phyloP scores from a whole-genome alignment of 805 yeast species.

The Kodamaea leandrae region DNA sequence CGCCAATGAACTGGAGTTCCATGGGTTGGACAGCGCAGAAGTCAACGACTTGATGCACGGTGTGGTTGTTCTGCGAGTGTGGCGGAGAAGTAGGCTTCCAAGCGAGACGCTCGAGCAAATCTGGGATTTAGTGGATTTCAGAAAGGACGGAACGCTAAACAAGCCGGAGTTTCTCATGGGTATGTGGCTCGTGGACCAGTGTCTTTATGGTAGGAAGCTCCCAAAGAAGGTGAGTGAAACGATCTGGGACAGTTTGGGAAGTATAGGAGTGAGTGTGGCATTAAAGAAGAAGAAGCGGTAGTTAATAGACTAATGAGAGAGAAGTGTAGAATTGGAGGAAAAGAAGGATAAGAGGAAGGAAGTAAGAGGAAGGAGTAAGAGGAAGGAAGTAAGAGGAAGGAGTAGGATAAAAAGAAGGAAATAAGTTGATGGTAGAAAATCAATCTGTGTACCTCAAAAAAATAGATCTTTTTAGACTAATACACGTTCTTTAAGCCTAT shows the following conservation, averaged over 20 bases:
- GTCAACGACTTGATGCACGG: conserved; percentile 47
- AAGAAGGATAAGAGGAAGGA: neutral
- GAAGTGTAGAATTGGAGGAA: neutral
- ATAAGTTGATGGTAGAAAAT: too few relatives aligned
- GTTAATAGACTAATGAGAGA: too few relatives aligned
- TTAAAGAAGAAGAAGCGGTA: conserved; percentile 31
- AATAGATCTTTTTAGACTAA: too few relatives aligned
- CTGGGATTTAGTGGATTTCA: conserved; percentile 69
- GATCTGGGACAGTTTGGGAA: conserved; percentile 78
- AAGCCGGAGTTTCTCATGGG: conserved; percentile 90
- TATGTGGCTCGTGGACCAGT: conserved; percentile 96
- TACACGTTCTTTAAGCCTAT: too few relatives aligned
- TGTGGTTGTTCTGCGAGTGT: conserved; percentile 68
- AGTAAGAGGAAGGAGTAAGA: neutral
- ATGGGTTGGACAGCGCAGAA: conserved; percentile 27
- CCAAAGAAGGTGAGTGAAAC: conserved; percentile 65
- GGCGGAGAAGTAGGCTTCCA: conserved; percentile 77
- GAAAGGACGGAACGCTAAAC: conserved; percentile 71
- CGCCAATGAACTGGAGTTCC: conserved; percentile 24
- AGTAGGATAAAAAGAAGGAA: too few relatives aligned
- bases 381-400: neutral
- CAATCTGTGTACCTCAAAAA: too few relatives aligned
- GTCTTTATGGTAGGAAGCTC: conserved; percentile 87
- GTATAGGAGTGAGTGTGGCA: conserved; percentile 40
- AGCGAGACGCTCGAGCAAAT: conserved; percentile 53